Conservation (phyloP, 2,329 filamentous ascomycete genomes). For the Herpotrichia juniperi region DNA sequence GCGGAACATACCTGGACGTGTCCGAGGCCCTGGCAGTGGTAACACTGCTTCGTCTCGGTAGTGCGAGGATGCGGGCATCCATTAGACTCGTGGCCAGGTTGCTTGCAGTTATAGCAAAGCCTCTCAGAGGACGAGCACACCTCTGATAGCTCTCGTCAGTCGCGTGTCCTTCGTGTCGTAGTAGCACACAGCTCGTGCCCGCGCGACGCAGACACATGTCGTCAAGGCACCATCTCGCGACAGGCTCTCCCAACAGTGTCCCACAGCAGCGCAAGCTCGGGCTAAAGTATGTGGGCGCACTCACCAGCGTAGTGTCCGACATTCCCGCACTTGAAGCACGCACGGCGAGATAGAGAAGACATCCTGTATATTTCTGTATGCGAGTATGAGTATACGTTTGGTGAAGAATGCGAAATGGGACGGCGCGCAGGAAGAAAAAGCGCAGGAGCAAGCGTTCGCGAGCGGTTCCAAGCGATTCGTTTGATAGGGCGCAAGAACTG, state of each 20-base stretch:
- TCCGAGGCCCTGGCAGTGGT: slow-evolving; percentile 97
- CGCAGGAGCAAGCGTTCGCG: slow-evolving; percentile 17
- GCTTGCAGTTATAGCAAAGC: slow-evolving; percentile 99
- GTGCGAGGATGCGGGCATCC: slow-evolving; percentile 95
- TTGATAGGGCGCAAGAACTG: neutral
- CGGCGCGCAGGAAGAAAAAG: slow-evolving; percentile 9
- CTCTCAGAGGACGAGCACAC: slow-evolving; percentile 98
- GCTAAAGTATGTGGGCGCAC: slow-evolving; percentile 24
- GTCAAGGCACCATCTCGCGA: slow-evolving; percentile 18
- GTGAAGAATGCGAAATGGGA: slow-evolving; percentile 19
- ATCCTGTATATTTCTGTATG: slow-evolving; percentile 44
- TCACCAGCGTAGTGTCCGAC: slow-evolving; percentile 60
- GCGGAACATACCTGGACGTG: slow-evolving; percentile 72
- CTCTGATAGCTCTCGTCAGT: slow-evolving; percentile 59
- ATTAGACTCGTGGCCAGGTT: slow-evolving; percentile 96
- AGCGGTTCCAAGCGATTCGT: slow-evolving; percentile 4
- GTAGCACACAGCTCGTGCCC: slow-evolving; percentile 16
- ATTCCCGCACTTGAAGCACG: slow-evolving; percentile 61
- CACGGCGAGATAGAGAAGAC: slow-evolving; percentile 60
- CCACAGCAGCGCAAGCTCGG: slow-evolving; percentile 24
- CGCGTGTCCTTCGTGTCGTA: slow-evolving; percentile 8
- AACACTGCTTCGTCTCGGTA: slow-evolving; percentile 99
- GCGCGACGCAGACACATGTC: slow-evolving; percentile 24
- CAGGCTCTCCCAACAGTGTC: slow-evolving; percentile 18
- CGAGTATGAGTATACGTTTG: slow-evolving; percentile 27